Evolutionary conservation across 2,329 filamentous ascomycete genomes (phyloP), one percentile per base, ranked within the genome.

Genomic region (Mollisia scopiformis): DNA sequence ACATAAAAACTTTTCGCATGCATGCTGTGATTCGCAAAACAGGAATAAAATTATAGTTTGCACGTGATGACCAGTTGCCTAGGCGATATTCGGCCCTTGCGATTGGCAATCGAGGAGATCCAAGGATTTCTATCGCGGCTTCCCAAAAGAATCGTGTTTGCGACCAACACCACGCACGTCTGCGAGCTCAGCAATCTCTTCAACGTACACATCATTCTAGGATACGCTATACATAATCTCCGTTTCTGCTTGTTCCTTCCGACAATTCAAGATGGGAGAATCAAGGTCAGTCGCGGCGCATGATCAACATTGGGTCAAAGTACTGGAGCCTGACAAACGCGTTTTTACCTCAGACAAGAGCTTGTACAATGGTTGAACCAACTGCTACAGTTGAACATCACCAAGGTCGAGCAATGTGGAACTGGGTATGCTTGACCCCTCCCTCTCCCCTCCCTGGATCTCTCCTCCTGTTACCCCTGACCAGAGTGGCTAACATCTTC

Each of bases 331-430:
- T 69, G 57, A 70, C 66, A 61, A 47, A 55, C 57, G 58, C 58
- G 51, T 43, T 58, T 51, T 57, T 47, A 13, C 27, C 57, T 56
- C 56, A 98, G 95, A 83, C 95, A 99, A 81, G 95, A 99, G 82
- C 87, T 99, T 71, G 84, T 99, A 71, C 86, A 88, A 80, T 99
- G 95, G 95, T 83, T 98, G 69, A 99, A 99, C 84, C 94, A 91
- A 84, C 90, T 99, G 65, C 88, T 99, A 55, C 93, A 97, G 82
- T 89, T 99, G 74, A 99, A 98, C 82, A 88, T 99, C 73, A 98
- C 91, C 73, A 98, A 97, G 80, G 92, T 99, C 76, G 95, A 99
- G 82, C 95, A 99, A 84, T 98, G 94, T 78, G 95, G 95, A 77
- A 98, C 94, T 74, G 95, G 94, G 94, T 98, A 88, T 72, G 81